Evolutionary conservation across 2,329 filamentous ascomycete species (phyloP), one percentile per base, ranked within the genome.

Genomic region (Leptoxyphium fumago): DNA sequence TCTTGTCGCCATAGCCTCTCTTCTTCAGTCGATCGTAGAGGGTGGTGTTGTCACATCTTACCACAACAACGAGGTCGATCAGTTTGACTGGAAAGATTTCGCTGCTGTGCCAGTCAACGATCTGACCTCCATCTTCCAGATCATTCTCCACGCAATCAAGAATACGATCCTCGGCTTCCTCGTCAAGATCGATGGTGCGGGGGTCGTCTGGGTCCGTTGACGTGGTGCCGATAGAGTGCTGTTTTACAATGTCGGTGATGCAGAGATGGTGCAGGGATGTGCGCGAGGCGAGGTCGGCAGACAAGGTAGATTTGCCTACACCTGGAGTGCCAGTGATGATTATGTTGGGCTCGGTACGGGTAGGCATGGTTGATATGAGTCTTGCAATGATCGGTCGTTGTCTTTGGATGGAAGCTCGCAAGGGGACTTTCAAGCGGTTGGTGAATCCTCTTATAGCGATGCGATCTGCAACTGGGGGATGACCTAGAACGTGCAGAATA

Each of bases 31-130:
- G 77, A 62, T 98, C 91, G 60, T 91, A 96, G 2, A 94, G 73
- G 11, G 82, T 69, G 15, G 75, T 77, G 14, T 85, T 87, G 54
- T 91, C 79, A 45, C 84, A 85, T 39, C 91, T 74, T 50, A 98
- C 64, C 44, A 98, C 91, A 5, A 96, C 83, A 1, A 98, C 88
- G 2, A 98, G 74, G 61, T 98, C 91, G 58, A 98, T 82, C 85
- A 88, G 93, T 58, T 82, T 82, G 60, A 83, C 80, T 2, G 91
- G 91, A 59, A 96, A 96, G 17, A 96, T 67, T 57, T 96, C 91
- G 67, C 89, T 96, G 2, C 88, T 89, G 65, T 98, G 91, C 89
- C 91, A 98, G 67, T 98, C 91, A 58, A 98, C 83, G 54, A 98
- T 78, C 63, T 78, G 84, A 15, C 91, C 91, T 45, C 89, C 89